These are phyloP conservation scores for Omphalea diandra DNA, from an alignment of 441 rosid species.

Conservation along the genomic window DNA sequence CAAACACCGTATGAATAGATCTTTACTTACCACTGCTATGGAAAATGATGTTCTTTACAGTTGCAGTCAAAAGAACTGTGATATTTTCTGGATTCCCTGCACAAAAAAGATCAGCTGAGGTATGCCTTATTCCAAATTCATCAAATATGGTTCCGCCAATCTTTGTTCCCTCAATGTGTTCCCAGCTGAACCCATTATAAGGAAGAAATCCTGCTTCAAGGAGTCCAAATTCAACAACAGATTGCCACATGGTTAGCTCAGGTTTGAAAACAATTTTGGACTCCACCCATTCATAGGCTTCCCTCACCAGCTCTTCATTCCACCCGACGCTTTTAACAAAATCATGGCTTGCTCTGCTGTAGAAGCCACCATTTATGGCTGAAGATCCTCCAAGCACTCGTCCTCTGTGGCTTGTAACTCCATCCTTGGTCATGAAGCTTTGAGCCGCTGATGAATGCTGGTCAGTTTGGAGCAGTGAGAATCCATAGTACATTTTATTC, in stretches of 20 bases:
- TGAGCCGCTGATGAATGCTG: constrained; percentile 60
- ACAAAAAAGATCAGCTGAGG: constrained; percentile 71
- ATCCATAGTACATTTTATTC: constrained; percentile 44
- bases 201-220: constrained; percentile 78
- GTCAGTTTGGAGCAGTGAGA: constrained; percentile 52
- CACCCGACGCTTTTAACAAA: constrained; percentile 54
- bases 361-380: constrained; percentile 72
- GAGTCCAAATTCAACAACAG: constrained; percentile 50
- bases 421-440: constrained; percentile 55
- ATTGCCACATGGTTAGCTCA: constrained; percentile 64
- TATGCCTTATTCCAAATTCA: constrained; percentile 56
- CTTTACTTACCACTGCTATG: constrained; percentile 34
- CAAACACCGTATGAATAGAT: background rate
- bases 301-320: constrained; percentile 57
- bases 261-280: constrained; percentile 62
- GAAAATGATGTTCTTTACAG: constrained; percentile 57
- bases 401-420: constrained; percentile 52
- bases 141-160: constrained; percentile 66
- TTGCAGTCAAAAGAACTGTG: constrained; percentile 57
- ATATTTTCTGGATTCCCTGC: constrained; percentile 46
- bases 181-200: constrained; percentile 61
- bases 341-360: constrained; percentile 60
- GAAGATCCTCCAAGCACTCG: constrained; percentile 79
- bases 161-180: constrained; percentile 74
- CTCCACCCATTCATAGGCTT: constrained; percentile 73